phyloP scores from a whole-genome alignment of 495 filamentous ascomycete species.

The Trichocladium uniseriatum region DNA sequence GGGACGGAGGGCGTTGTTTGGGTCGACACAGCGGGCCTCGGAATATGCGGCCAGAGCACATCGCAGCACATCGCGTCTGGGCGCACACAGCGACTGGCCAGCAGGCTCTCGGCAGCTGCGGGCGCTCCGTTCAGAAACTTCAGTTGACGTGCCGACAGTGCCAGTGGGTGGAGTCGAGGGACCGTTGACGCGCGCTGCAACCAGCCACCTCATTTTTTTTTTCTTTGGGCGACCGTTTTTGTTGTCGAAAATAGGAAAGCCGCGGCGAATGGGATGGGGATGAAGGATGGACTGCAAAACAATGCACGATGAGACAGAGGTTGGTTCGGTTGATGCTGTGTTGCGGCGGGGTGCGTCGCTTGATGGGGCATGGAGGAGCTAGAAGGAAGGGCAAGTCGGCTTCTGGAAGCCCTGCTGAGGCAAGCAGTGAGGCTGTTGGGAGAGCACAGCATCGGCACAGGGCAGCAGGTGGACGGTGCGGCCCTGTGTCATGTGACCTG shows the following conservation, averaged over 20 bases:
- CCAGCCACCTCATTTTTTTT: slow-evolving; percentile 28
- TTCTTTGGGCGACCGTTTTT: background rate
- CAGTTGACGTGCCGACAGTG: slow-evolving; percentile 6
- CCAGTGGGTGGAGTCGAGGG: slow-evolving; percentile 13
- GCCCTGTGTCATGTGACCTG: slow-evolving; percentile 7
- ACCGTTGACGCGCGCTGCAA: slow-evolving; percentile 11
- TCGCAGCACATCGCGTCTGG: slow-evolving; percentile 19
- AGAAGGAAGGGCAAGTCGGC: background rate
- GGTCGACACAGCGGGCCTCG: slow-evolving; percentile 28
- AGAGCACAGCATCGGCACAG: background rate
- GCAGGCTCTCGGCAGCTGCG: slow-evolving; percentile 15
- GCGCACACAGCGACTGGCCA: slow-evolving; percentile 24
- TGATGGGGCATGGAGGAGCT: background rate
- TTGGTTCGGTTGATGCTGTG: background rate
- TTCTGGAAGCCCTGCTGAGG: too few relatives aligned
- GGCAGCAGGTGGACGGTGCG: background rate
- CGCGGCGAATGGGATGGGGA: background rate
- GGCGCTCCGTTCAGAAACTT: slow-evolving; percentile 14
- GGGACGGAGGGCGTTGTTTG: slow-evolving; percentile 20
- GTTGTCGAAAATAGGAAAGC: background rate
- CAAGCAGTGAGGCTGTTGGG: too few relatives aligned
- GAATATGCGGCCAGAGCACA: slow-evolving; percentile 27
- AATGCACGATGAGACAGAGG: background rate
- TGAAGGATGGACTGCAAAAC: slow-evolving; percentile 3
- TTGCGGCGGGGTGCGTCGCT: background rate